Evolutionary conservation across 1,284 basidiomycete genomes (phyloP), one percentile per base, ranked within the genome.

Genomic region (Cerrena zonata): DNA sequence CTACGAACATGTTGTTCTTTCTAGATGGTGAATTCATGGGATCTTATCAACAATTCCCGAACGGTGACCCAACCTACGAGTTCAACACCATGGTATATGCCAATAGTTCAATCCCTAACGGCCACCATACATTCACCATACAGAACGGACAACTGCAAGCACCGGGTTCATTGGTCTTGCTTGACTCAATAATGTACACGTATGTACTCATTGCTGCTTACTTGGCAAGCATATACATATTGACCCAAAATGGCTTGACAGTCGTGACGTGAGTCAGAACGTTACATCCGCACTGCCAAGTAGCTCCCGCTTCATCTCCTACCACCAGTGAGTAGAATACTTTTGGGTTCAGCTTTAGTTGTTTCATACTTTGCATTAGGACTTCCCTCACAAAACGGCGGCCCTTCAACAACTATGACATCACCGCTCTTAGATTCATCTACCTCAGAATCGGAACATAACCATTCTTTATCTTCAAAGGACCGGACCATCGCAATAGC

Each of bases 1-100:
- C 65, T 54, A 60, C 64, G 1, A 65, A 70, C 52, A 64, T 73
- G 65, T 58, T 56, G 1, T 74, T 74, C 55, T 63, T 60, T 49
- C 57, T 73, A 37, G 70, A 73, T 49, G 62, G 60, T 15, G 48
- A 59, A 24, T 38, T 53, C 2, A 61, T 60, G 2, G 68, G 65
- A n/a, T 48, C 51, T 0, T 72, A 68, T 27, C 25, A 46, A 2
- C 51, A 49, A n/a, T 13, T 51, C 18, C 52, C 58, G 2, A 49
- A 45, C 4, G 53, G 56, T 4, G 22, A 53, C 23, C 11, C 52
- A 18, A 42, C 41, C 5, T 56, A 60, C 52, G 57, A 65, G 18
- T 71, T 68, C 52, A 54, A 62, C 48, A 59, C 68, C 19, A 55
- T 59, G 21, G 69, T 73, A 10, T 73, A 64, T 50, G 58, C 57